Evolutionary conservation across 352 stramenopile species (phyloP).

Genomic region (Pythium dissotocum): DNA sequence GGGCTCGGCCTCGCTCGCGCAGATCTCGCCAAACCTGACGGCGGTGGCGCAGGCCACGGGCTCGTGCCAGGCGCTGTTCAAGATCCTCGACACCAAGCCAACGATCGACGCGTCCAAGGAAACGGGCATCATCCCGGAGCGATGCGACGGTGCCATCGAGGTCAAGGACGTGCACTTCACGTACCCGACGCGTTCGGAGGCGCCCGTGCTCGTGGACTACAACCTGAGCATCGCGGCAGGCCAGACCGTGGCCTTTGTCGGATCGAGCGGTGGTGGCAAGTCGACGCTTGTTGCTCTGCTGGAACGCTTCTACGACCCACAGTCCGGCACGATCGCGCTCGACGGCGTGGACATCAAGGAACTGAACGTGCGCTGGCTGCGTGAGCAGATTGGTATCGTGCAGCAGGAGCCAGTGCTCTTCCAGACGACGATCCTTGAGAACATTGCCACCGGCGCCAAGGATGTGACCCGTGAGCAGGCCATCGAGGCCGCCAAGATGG

Average conservation of each 20-base stretch:
- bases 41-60: conserved; percentile 35
- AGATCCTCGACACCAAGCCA: conserved; percentile 51
- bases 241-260: conserved; percentile 12
- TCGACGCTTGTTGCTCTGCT: conserved; percentile 41
- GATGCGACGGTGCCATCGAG: conserved; percentile 38
- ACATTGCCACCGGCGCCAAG: conserved; percentile 59
- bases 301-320: conserved; percentile 83
- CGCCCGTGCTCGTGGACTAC: conserved; percentile 63
- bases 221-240: conserved; percentile 42
- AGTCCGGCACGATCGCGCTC: conserved; percentile 55
- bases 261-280: conserved; percentile 19
- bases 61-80: conserved; percentile 43
- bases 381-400: conserved; percentile 36
- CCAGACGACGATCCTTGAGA: conserved; percentile 71
- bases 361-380: conserved; percentile 52
- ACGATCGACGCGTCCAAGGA: conserved; percentile 44
- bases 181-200: conserved; percentile 50
- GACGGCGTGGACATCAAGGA: conserved; percentile 61
- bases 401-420: conserved; percentile 84
- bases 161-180: conserved; percentile 28
- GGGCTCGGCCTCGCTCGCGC: no score
- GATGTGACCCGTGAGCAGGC: conserved; percentile 5
- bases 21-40: no score
- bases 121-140: conserved; percentile 25
- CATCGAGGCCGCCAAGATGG: conserved; percentile 9